These are phyloP conservation scores for Porcisia hertigi DNA, from an alignment of 208 protist genomes.

Conservation along the genomic window DNA sequence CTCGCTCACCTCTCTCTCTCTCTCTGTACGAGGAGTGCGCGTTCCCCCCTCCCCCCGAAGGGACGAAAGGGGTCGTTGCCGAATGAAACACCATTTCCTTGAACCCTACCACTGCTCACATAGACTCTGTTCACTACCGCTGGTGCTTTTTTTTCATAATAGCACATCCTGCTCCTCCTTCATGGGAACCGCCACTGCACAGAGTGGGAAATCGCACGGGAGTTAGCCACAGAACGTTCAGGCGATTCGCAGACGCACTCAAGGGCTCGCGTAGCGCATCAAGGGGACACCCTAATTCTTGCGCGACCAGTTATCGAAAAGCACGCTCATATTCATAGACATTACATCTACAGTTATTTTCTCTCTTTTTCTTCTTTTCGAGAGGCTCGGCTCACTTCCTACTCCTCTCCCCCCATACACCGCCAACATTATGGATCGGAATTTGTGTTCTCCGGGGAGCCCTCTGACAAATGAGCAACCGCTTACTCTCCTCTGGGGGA, in stretches of 20 bases:
- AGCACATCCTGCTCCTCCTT: neutral
- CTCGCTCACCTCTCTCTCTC: neutral
- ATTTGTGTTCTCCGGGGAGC: conserved; percentile 12
- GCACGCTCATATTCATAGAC: neutral
- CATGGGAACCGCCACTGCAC: neutral
- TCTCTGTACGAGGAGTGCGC: neutral
- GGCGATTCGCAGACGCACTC: neutral
- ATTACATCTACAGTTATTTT: neutral
- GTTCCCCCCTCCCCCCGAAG: too few species aligned
- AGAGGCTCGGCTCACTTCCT: neutral
- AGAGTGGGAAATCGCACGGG: neutral
- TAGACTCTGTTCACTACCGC: neutral
- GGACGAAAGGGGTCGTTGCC: neutral
- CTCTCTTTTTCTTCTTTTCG: neutral
- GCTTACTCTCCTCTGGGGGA: conserved; percentile 86
- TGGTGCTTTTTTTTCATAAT: neutral
- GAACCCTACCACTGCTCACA: neutral
- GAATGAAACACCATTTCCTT: neutral
- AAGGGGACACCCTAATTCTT: neutral
- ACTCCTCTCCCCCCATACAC: neutral
- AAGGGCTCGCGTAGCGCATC: neutral
- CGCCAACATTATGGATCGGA: conserved; percentile 11
- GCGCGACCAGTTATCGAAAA: neutral
- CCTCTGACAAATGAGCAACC: conserved; percentile 26
- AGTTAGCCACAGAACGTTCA: neutral